Evolutionary conservation across 345 rosid species (phyloP), one percentile per base, ranked within the genome.

Genomic region (Rubroshorea leprosula): DNA sequence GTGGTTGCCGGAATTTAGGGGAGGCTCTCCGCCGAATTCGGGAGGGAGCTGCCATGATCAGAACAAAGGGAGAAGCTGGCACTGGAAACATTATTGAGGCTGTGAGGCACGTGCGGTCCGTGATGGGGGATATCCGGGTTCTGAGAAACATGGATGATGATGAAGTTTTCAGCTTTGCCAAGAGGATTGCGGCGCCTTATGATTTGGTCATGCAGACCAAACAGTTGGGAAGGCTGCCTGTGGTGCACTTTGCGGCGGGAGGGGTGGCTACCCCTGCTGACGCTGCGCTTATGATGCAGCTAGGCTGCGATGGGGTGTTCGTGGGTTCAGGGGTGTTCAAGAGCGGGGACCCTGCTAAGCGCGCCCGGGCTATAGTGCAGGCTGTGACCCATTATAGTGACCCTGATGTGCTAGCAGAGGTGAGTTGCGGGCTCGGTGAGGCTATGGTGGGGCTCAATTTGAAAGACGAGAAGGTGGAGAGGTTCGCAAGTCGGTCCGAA

Each of bases 41-140:
- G 4, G 96, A 88, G 59, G 90, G 93, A 5, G 88, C 96, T 0
- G 90, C 90, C 1, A 88, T 88, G 96, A 88, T 88, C 24, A 66
- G 96, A 16, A 88, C 96, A 15, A 85, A 88, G 57, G 96, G 94
- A 0, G 94, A 88, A 61, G 96, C 93, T 0, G 96, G 96, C 3
- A 85, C 88, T 0, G 96, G 96, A 5, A 88, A 88, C 62, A 60
- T 88, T 0, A 66, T 88, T 7, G 90, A 88, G 64, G 93, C 96
- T 16, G 94, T 88, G 10, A 78, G 90, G 71, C 93, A 88, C 49
- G 85, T 88, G 55, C 71, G 96, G 66, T 78, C 83, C 22, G 94
- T 88, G 66, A 81, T 81, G 83, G 92, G 90, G 0, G 85, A 79
- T 39, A 80, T 88, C 25, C 62, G 90, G 61, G 64, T 68, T 6